These are phyloP conservation scores for Inosperma sp. DNA, from an alignment of 768 basidiomycete species.

Conservation along the genomic window DNA sequence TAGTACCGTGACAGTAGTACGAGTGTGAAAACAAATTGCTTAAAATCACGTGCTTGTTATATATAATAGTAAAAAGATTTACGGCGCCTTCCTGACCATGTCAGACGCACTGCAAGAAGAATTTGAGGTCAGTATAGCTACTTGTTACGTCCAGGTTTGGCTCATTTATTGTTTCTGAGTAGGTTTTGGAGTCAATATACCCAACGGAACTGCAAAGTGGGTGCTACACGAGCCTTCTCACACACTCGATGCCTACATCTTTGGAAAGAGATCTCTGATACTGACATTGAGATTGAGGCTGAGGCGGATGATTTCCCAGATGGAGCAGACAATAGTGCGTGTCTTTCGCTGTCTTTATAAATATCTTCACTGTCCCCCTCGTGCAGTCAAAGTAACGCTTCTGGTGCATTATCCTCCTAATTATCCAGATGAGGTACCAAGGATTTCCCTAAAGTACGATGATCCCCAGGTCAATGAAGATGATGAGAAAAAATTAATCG, in stretches of 20 bases:
- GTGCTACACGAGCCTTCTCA: conserved; percentile 39
- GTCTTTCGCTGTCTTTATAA: background rate
- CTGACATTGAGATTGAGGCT: conserved; percentile 74
- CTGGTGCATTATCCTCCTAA: conserved; percentile 70
- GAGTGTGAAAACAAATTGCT: too few species aligned
- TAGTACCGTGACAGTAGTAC: background rate
- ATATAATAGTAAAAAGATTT: background rate
- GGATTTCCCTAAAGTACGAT: conserved; percentile 57
- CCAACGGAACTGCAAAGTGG: conserved; percentile 88
- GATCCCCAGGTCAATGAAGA: conserved; percentile 57
- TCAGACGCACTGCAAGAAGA: conserved; percentile 78
- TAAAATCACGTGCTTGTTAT: conserved; percentile 1
- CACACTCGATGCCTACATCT: conserved; percentile 42
- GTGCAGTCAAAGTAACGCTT: conserved; percentile 67
- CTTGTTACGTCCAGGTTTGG: conserved; percentile 3
- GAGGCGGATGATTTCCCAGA: conserved; percentile 80
- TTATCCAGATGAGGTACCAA: conserved; percentile 84
- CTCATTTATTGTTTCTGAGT: conserved; percentile 13
- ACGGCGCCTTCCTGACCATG: conserved; percentile 37
- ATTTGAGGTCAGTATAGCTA: conserved; percentile 61
- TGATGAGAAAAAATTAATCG: conserved; percentile 52
- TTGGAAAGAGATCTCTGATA: conserved; percentile 76
- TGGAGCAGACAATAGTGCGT: conserved; percentile 54
- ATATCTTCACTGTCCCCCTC: background rate
- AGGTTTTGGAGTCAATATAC: conserved; percentile 96